A percentile compares a stretch with the other conserved stretches of the same genome.
Conservation (phyloP, 1,284 basidiomycete species). For the Gymnopus androsaceus region DNA sequence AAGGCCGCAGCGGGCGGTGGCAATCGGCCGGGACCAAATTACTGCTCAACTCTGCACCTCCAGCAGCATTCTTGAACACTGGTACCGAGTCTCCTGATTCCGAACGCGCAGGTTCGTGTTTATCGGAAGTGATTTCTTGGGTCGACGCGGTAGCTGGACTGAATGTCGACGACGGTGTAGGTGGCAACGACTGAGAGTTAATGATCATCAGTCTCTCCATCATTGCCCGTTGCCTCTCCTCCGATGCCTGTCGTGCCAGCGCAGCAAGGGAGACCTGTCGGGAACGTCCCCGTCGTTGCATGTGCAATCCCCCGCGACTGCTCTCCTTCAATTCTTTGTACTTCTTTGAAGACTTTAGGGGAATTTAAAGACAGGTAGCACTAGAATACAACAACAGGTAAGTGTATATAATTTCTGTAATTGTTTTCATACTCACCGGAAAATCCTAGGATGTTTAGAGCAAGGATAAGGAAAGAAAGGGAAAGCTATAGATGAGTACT, state of each 20-base stretch:
- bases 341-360: background rate
- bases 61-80: background rate
- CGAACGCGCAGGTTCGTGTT: no score
- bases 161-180: no score
- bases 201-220: conserved; percentile 1
- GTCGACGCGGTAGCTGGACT: no score
- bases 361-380: no score
- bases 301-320: no score
- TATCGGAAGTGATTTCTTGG: no score
- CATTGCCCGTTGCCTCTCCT: conserved; percentile 37
- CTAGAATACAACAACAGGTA: background rate
- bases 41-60: background rate
- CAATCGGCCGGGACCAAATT: background rate
- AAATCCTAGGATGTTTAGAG: background rate
- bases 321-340: background rate
- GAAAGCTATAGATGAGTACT: conserved; percentile 3
- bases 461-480: conserved; percentile 3
- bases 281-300: conserved; percentile 48
- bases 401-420: background rate
- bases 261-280: conserved; percentile 47
- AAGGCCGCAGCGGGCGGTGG: background rate
- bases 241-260: conserved; percentile 49
- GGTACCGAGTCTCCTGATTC: background rate
- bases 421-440: background rate
- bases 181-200: no score